These are phyloP conservation scores for Russula sp. DNA, from an alignment of 768 basidiomycete species.

Conservation along the genomic window DNA sequence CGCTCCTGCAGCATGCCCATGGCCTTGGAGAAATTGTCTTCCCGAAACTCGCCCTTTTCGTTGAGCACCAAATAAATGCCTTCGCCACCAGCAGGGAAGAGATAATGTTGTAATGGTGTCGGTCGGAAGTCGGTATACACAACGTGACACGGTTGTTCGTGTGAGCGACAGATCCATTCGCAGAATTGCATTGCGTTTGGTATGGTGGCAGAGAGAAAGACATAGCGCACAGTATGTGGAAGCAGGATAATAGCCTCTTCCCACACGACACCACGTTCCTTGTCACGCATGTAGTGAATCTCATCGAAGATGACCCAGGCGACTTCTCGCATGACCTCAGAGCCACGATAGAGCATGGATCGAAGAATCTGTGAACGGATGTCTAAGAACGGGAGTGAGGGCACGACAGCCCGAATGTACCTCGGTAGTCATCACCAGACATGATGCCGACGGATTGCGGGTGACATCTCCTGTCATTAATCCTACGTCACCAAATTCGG, in stretches of 20 bases:
- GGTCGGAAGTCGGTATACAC: constrained; percentile 99
- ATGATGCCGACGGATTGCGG: constrained; percentile 94
- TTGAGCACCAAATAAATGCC: constrained; percentile 99
- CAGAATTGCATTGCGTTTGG: constrained; percentile 99
- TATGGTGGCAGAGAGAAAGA: constrained; percentile 98
- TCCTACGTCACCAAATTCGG: constrained; percentile 96
- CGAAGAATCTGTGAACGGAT: constrained; percentile 70
- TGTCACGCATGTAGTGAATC: constrained; percentile 99
- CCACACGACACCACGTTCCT: constrained; percentile 99
- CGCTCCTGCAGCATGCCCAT: constrained; percentile 89
- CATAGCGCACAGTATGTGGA: constrained; percentile 93
- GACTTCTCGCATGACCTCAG: constrained; percentile 99
- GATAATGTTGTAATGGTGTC: constrained; percentile 95
- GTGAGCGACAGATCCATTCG: constrained; percentile 96
- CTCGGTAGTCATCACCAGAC: constrained; percentile 99
- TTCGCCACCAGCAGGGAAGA: constrained; percentile 94
- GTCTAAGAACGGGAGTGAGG: neutral
- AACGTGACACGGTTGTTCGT: constrained; percentile 97
- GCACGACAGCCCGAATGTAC: constrained; percentile 38
- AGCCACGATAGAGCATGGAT: constrained; percentile 97
- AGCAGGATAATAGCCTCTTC: constrained; percentile 98
- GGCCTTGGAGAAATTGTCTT: constrained; percentile 96
- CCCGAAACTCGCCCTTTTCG: constrained; percentile 93
- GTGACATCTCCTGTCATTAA: constrained; percentile 99
- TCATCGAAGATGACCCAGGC: constrained; percentile 99